Conservation (phyloP, 208 protist genomes). For the Leishmania arabica region DNA sequence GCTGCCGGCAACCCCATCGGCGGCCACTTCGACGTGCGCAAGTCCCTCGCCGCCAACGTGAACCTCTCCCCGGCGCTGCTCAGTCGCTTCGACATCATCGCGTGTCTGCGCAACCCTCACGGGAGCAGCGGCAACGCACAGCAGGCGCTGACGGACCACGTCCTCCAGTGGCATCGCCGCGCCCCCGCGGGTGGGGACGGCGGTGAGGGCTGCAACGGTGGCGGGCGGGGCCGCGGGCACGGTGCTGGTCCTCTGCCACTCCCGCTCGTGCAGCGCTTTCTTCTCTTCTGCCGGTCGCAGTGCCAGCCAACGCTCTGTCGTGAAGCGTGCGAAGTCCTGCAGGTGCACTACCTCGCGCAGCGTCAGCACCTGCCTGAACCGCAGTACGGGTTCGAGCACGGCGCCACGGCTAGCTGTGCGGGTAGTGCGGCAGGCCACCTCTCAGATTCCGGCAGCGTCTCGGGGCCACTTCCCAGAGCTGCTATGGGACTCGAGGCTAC, state of each 20-base stretch:
- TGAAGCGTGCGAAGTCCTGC: constrained; percentile 65
- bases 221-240: background rate
- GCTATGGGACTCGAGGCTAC: constrained; percentile 38
- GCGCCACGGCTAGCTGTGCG: background rate
- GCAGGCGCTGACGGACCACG: constrained; percentile 92
- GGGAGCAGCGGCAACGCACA: constrained; percentile 19
- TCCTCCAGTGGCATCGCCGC: constrained; percentile 87
- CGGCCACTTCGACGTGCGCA: constrained; percentile 91
- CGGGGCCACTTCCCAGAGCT: background rate
- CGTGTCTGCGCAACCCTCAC: constrained; percentile 77
- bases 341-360: constrained; percentile 66
- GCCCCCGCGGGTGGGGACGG: background rate
- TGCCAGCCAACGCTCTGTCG: constrained; percentile 65
- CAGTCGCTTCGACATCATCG: constrained; percentile 99
- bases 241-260: constrained; percentile 44
- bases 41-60: constrained; percentile 97
- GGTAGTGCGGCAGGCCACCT: constrained; percentile 6
- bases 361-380: constrained; percentile 36
- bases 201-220: background rate
- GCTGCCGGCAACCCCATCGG: constrained; percentile 98
- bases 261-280: constrained; percentile 69
- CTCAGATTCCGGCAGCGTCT: background rate
- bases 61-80: constrained; percentile 95
- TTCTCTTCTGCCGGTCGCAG: constrained; percentile 63
- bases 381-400: constrained; percentile 5